A percentile compares a stretch with the other conserved stretches of the same genome.
Conservation (phyloP, 768 basidiomycete genomes). For the Chalciporus chontae region DNA sequence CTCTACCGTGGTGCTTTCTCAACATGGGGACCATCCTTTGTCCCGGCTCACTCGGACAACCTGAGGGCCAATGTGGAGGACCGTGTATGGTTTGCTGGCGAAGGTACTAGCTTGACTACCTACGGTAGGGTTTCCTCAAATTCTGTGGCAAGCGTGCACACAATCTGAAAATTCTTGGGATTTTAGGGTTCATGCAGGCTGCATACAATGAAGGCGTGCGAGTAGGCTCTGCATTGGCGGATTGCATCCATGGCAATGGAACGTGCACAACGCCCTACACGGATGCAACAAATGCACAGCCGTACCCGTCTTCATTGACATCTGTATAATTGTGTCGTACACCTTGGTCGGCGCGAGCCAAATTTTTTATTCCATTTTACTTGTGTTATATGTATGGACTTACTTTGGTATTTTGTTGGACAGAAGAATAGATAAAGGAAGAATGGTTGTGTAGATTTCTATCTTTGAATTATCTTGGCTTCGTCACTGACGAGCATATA, state of each 20-base stretch:
- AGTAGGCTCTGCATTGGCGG: conserved; percentile 37
- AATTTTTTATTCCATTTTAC: not conserved
- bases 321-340: not conserved
- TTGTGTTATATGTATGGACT: not conserved
- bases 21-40: conserved; percentile 66
- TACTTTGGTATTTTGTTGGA: not conserved
- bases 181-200: conserved; percentile 44
- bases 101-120: conserved; percentile 55
- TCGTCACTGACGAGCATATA: conserved; percentile 7
- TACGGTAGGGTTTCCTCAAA: conserved; percentile 51
- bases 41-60: conserved; percentile 51
- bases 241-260: conserved; percentile 34
- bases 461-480: not conserved
- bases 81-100: conserved; percentile 60
- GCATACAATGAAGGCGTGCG: conserved; percentile 54
- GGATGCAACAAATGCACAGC: conserved; percentile 26
- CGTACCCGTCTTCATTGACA: conserved; percentile 21
- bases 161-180: not conserved
- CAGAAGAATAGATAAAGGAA: too few relatives aligned
- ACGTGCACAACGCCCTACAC: conserved; percentile 26
- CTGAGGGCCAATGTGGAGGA: conserved; percentile 36
- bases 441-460: not conserved
- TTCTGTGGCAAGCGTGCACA: not conserved
- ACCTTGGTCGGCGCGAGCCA: too few relatives aligned
- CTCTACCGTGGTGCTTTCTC: conserved; percentile 49